A percentile compares a stretch with the other conserved stretches of the same genome.
Conservation (phyloP, 179 eudicot species). For the Carnegiea gigantea region DNA sequence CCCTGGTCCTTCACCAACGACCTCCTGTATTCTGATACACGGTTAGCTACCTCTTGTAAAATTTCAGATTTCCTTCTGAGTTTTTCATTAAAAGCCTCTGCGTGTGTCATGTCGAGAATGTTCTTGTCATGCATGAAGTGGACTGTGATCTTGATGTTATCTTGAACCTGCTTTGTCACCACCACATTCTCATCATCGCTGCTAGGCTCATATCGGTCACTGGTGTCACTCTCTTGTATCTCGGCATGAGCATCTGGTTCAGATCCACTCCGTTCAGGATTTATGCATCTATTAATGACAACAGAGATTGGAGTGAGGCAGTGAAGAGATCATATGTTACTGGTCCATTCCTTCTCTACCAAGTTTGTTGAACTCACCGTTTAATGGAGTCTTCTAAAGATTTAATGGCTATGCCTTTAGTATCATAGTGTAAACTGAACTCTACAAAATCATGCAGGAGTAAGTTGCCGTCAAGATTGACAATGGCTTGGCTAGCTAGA, state of each 20-base stretch:
- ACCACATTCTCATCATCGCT: not conserved
- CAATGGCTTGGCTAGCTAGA: conserved; percentile 1
- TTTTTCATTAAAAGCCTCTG: conserved; percentile 7
- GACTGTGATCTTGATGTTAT: conserved; percentile 1
- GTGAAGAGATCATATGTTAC: no score
- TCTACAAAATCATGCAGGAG: conserved; percentile 9
- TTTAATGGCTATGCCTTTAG: not conserved
- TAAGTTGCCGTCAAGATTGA: not conserved
- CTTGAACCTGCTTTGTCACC: not conserved
- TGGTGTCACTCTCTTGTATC: no score
- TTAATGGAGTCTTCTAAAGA: not conserved
- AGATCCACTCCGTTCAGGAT: not conserved
- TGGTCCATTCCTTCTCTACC: no score
- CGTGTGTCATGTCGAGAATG: conserved; percentile 11
- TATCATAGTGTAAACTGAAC: conserved; percentile 1
- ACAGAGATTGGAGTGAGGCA: no score
- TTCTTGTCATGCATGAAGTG: not conserved
- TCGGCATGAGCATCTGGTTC: not conserved
- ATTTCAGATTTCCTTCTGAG: not conserved
- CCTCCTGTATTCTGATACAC: no score
- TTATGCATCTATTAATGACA: no score
- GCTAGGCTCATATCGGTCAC: not conserved
- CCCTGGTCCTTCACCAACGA: no score
- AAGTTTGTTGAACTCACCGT: no score
- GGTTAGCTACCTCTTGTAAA: not conserved